Base-by-base conservation (phyloP, 208 protist species). In the Kentomonas sorsogonicus region DNA sequence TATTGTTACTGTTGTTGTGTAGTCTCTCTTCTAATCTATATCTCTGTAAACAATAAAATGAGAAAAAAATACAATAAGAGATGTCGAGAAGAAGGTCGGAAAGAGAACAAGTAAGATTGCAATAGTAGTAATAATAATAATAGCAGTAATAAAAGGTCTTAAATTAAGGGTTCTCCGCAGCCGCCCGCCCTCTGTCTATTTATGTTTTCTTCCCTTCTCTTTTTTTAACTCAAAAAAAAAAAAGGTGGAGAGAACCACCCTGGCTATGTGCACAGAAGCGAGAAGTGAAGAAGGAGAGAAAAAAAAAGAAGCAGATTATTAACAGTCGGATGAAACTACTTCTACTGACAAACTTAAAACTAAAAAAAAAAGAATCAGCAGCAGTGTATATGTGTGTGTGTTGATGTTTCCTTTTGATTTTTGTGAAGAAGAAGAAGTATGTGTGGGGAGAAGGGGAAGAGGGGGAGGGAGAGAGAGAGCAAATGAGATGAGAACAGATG, bases 301-400 rank as follows among this genome's bases (percentile, higher is more conserved):
- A n/a, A 11, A 38, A 38, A 5, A 11, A 38, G 5, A 38, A 11
- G 7, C 11, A 38, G 5, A 38, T 11, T 38, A 5, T 15, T 11
- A 15, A 38, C 11, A 38, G 11, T 11, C 5, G 11, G 33, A 38
- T 15, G 6, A 15, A 13, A 29, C 13, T 29, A 39, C 31, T 23
- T n/a, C 1, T 1, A 27, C 15, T 18, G 11, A 9, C 11, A 39
- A 55, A 22, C 25, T 23, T n/a, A 39, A 23, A 4, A 40, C 16
- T n/a, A 34, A 50, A 60, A n/a, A 23, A 34, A n/a, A 23, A 5
- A 15, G 20, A 13, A 38, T 48, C 18, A 15, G 1, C 5, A 6
- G 23, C 39, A 52, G 50, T 9, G 13, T 29, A 15, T 56, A 2
- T 66, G 11, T 25, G 23, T 47, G 45, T 62, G 22, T 43, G 16